phyloP scores from a whole-genome alignment of 306 rosid species.

The Amphicarpaea edgeworthii region DNA sequence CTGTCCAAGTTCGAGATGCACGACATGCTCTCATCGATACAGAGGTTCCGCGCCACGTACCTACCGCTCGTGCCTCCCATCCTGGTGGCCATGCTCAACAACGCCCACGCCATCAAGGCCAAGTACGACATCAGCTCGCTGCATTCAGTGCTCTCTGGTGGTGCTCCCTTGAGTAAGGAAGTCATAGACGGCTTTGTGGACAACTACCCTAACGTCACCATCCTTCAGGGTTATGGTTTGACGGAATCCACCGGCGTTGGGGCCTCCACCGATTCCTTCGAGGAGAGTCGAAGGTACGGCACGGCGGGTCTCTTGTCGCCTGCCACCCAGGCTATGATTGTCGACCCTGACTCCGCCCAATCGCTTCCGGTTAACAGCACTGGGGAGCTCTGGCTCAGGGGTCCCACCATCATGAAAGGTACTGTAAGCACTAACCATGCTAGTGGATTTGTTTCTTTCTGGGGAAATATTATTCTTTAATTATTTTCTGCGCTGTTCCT shows the following conservation, averaged over 20 bases:
- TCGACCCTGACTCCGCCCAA: constrained; percentile 60
- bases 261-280: constrained; percentile 80
- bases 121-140: constrained; percentile 76
- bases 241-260: constrained; percentile 90
- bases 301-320: constrained; percentile 86
- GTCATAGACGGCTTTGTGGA: constrained; percentile 80
- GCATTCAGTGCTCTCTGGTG: constrained; percentile 68
- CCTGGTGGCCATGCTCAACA: constrained; percentile 72
- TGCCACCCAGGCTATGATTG: constrained; percentile 70
- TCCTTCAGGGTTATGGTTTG: constrained; percentile 88
- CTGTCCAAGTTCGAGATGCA: constrained; percentile 84
- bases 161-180: constrained; percentile 93
- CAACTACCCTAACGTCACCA: constrained; percentile 62
- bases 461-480: too few relatives aligned
- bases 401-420: constrained; percentile 92
- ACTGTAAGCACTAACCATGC: too few relatives aligned
- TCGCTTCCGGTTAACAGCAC: constrained; percentile 61
- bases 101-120: constrained; percentile 62
- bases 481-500: neutral
- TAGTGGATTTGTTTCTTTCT: neutral
- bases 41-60: constrained; percentile 60
- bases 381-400: constrained; percentile 95
- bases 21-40: constrained; percentile 71
- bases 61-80: constrained; percentile 93
- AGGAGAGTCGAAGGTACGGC: constrained; percentile 87